Evolutionary conservation across 2,329 filamentous ascomycete genomes (phyloP).

Genomic region (Myriosclerotinia scirpicola): DNA sequence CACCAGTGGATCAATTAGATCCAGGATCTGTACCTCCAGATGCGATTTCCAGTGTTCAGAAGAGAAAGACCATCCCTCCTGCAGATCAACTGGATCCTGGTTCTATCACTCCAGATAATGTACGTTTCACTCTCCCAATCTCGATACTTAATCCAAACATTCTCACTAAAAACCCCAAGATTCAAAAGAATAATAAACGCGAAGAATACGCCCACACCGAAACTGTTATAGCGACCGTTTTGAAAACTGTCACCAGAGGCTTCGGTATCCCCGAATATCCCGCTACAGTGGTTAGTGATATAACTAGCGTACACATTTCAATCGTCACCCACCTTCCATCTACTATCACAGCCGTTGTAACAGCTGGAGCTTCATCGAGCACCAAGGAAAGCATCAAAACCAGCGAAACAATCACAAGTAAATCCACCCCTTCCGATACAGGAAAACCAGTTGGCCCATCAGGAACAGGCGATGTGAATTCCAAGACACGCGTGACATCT

Average conservation of each 20-base stretch:
- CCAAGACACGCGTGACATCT: background rate
- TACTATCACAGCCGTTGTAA: background rate
- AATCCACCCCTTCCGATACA: background rate
- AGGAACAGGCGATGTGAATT: background rate
- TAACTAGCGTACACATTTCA: background rate
- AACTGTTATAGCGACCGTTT: slow-evolving; percentile 1
- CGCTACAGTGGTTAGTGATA: slow-evolving; percentile 2
- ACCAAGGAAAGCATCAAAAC: background rate
- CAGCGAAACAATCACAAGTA: background rate
- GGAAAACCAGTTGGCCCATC: background rate
- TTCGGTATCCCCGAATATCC: slow-evolving; percentile 6
- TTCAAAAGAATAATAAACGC: background rate
- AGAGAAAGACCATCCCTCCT: background rate
- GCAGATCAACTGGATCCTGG: background rate
- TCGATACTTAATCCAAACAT: background rate
- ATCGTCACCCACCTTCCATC: slow-evolving; percentile 6
- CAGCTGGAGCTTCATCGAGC: background rate
- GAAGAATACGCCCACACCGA: slow-evolving; percentile 10
- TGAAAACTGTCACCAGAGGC: slow-evolving; percentile 8
- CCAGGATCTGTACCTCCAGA: background rate
- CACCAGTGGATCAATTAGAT: background rate
- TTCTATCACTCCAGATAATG: background rate
- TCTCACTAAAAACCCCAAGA: background rate
- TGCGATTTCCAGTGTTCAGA: background rate
- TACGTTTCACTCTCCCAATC: background rate